A percentile compares a stretch with the other conserved stretches of the same genome.
These are phyloP conservation scores for Aegle marmelos DNA, from an alignment of 345 rosid species.

Conservation along the genomic window DNA sequence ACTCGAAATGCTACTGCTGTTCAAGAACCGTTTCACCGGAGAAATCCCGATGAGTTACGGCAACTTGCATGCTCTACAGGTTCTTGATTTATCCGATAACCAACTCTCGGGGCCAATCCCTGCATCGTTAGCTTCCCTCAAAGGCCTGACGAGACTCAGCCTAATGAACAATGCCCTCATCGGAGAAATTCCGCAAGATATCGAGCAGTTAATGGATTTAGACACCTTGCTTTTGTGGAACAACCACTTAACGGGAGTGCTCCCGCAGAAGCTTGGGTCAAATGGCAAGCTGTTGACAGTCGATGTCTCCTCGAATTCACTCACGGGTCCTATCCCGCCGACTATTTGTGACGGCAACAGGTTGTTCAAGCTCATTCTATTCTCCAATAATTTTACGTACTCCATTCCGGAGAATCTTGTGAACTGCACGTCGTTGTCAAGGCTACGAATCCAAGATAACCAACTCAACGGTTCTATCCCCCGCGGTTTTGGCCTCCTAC, in stretches of 20 bases:
- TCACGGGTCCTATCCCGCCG: constrained; percentile 72
- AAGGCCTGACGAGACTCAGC: constrained; percentile 54
- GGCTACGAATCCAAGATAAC: constrained; percentile 73
- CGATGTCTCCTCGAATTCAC: constrained; percentile 76
- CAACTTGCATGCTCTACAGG: constrained; percentile 42
- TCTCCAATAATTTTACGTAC: constrained; percentile 62
- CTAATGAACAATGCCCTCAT: constrained; percentile 55
- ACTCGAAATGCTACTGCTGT: constrained; percentile 54
- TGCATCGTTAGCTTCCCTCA: constrained; percentile 40
- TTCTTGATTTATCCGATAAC: constrained; percentile 71
- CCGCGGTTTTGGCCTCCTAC: constrained; percentile 55
- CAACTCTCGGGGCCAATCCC: constrained; percentile 72
- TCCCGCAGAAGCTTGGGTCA: constrained; percentile 75
- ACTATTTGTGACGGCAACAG: constrained; percentile 70
- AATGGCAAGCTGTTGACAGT: constrained; percentile 52
- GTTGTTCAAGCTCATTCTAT: constrained; percentile 77
- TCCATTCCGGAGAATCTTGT: constrained; percentile 53
- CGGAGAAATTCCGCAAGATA: constrained; percentile 63
- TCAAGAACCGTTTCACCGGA: constrained; percentile 53
- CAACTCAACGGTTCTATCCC: constrained; percentile 70
- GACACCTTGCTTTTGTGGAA: constrained; percentile 63
- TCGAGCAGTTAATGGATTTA: constrained; percentile 63
- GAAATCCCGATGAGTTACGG: constrained; percentile 65
- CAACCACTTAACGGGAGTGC: constrained; percentile 61
- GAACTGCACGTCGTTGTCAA: constrained; percentile 53